Conservation (phyloP, 73 alveolate species). For the Breviolum minutum region DNA sequence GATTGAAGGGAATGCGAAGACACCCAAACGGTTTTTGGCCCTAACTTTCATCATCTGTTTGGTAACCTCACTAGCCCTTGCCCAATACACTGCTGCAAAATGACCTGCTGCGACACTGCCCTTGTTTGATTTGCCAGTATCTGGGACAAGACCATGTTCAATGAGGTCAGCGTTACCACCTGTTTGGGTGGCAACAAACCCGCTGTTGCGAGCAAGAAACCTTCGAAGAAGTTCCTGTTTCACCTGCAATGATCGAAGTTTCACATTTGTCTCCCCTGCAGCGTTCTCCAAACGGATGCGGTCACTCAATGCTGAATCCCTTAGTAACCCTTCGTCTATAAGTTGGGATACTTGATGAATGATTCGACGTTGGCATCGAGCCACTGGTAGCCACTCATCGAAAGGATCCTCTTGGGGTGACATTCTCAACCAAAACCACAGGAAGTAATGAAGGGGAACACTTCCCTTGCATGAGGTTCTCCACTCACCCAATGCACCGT, state of each 20-base stretch:
- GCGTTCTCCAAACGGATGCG: not conserved
- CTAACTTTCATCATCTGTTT: not conserved
- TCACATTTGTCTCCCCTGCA: not conserved
- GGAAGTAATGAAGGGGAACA: constrained; percentile 4
- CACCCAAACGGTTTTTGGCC: not conserved
- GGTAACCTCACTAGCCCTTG: not conserved
- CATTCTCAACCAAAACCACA: not conserved
- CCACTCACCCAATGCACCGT: not conserved
- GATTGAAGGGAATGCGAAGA: not conserved
- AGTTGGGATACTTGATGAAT: not conserved
- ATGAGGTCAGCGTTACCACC: not conserved
- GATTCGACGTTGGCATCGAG: not conserved
- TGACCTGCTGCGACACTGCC: constrained; percentile 27
- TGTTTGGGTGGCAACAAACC: not conserved
- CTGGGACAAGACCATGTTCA: not conserved
- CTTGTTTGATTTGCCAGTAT: not conserved
- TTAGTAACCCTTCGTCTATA: not conserved
- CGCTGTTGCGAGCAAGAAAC: not conserved
- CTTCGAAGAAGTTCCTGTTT: not conserved
- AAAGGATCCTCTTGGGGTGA: not conserved
- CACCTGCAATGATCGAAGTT: not conserved
- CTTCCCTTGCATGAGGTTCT: not conserved
- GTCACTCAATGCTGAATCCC: not conserved
- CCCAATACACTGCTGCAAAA: not conserved
- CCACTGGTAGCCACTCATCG: not conserved